Percentiles rank a stretch among this genome's conserved stretches.
phyloP scores from a whole-genome alignment of 1,284 basidiomycete genomes.

The Apiotrichum veenhuisii region DNA sequence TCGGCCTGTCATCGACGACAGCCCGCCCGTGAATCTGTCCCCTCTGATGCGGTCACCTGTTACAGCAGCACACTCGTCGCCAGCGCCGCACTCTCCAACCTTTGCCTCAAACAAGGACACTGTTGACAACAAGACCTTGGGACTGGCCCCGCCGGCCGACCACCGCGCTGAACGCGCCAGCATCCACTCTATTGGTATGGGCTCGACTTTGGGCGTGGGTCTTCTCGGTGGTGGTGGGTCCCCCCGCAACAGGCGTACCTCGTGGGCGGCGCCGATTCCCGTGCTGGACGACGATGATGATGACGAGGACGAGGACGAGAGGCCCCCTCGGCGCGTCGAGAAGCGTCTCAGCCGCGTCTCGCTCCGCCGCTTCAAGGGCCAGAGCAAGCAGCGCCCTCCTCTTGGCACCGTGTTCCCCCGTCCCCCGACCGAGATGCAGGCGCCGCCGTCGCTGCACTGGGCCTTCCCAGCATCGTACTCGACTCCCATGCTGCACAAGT shows the following conservation, averaged over 20 bases:
- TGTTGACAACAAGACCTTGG: neutral
- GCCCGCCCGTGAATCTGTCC: neutral
- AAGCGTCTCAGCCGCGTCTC: constrained; percentile 13
- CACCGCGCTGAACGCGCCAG: neutral
- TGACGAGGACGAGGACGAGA: constrained; percentile 8
- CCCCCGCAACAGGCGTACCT: constrained; percentile 5
- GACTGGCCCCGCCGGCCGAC: neutral
- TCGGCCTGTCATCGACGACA: neutral
- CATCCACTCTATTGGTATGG: neutral
- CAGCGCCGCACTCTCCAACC: neutral
- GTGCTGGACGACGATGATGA: constrained; percentile 5
- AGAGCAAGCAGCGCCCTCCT: constrained; percentile 15
- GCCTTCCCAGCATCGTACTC: constrained; percentile 22
- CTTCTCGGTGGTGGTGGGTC: neutral
- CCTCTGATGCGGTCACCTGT: neutral
- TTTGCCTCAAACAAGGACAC: neutral
- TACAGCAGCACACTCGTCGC: too few species aligned
- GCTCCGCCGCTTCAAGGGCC: constrained; percentile 9
- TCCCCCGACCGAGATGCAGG: constrained; percentile 18
- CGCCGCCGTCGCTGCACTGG: constrained; percentile 22
- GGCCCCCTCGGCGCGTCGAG: neutral
- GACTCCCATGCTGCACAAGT: constrained; percentile 22
- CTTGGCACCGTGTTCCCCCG: constrained; percentile 22
- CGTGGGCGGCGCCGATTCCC: constrained; percentile 11
- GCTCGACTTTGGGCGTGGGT: neutral